A percentile compares a stretch with the other conserved stretches of the same genome.
These are phyloP conservation scores for Cordyceps cateniannulata DNA, from an alignment of 2,329 filamentous ascomycete species.

Conservation along the genomic window DNA sequence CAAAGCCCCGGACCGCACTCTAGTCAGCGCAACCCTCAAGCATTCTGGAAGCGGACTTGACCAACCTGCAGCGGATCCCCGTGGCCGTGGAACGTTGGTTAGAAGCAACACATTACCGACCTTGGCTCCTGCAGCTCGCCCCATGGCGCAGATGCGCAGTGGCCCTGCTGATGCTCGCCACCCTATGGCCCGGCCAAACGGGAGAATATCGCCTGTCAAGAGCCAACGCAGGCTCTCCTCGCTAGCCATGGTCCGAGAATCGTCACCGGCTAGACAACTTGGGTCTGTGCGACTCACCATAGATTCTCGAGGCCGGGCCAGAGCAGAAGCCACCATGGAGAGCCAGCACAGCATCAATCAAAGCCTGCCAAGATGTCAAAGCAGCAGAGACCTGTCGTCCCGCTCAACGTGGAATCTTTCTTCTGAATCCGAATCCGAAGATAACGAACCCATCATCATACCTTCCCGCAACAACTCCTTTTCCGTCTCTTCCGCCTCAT, in stretches of 20 bases:
- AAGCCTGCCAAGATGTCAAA: constrained; percentile 23
- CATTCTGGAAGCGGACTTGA: constrained; percentile 42
- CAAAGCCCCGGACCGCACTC: constrained; percentile 35
- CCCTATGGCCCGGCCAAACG: constrained; percentile 34
- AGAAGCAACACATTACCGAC: constrained; percentile 37
- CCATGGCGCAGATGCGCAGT: constrained; percentile 26
- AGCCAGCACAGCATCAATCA: constrained; percentile 24
- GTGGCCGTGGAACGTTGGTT: constrained; percentile 36
- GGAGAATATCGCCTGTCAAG: constrained; percentile 48
- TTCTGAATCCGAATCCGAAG: constrained; percentile 50
- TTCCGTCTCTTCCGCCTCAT: constrained; percentile 46
- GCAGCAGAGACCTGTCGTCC: constrained; percentile 23
- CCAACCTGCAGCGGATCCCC: constrained; percentile 49
- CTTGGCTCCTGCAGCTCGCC: constrained; percentile 40
- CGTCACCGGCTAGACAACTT: constrained; percentile 36
- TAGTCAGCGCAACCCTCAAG: constrained; percentile 47
- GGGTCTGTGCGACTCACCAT: constrained; percentile 58
- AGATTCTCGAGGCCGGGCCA: constrained; percentile 53
- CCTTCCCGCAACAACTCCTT: constrained; percentile 53
- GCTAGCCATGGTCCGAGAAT: constrained; percentile 53
- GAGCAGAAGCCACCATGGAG: constrained; percentile 43
- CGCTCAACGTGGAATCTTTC: constrained; percentile 35
- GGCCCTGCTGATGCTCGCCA: constrained; percentile 28
- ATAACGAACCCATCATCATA: constrained; percentile 60
- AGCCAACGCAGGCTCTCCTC: constrained; percentile 43